Evolutionary conservation across 2,329 filamentous ascomycete genomes (phyloP).

Genomic region (Pseudocercospora vitis): DNA sequence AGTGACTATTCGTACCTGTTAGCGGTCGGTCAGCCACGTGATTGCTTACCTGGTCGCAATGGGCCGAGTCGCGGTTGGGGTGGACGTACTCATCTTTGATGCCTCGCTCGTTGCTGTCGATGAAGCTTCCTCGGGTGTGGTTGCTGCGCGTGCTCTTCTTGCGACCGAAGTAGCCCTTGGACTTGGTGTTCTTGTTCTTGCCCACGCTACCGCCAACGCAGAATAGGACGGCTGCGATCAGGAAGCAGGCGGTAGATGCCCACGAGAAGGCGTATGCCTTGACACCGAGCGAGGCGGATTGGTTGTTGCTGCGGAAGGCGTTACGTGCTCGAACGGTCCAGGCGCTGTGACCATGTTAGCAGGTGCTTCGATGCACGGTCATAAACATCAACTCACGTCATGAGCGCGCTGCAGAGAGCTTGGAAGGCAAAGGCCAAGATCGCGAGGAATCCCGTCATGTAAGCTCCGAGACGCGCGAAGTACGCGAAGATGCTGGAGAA

Average conservation of each 20-base stretch:
- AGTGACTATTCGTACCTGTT: conserved; percentile 15
- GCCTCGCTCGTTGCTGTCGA: conserved; percentile 58
- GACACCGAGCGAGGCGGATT: conserved; percentile 60
- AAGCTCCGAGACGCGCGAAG: conserved; percentile 69
- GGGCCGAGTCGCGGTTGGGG: conserved; percentile 24
- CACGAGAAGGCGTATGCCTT: conserved; percentile 78
- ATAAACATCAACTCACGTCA: conserved; percentile 62
- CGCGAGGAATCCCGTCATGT: conserved; percentile 61
- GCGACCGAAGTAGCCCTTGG: conserved; percentile 49
- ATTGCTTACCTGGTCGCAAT: background rate
- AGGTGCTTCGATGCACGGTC: background rate
- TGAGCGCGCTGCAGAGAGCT: conserved; percentile 65
- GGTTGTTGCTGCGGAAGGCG: conserved; percentile 58
- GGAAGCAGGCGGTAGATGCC: conserved; percentile 66
- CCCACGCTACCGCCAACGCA: conserved; percentile 59
- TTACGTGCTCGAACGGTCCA: conserved; percentile 71
- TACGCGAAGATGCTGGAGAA: conserved; percentile 68
- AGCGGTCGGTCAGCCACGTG: conserved; percentile 3
- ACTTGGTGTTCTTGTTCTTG: conserved; percentile 43
- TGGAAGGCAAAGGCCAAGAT: conserved; percentile 67
- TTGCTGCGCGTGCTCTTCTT: conserved; percentile 51
- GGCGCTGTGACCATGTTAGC: conserved; percentile 48
- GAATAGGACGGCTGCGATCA: conserved; percentile 68
- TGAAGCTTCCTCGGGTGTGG: conserved; percentile 52
- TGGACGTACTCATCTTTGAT: conserved; percentile 71